These are phyloP conservation scores for Aspergillus pseudonomiae DNA, from an alignment of 2,329 filamentous ascomycete genomes.

Conservation along the genomic window DNA sequence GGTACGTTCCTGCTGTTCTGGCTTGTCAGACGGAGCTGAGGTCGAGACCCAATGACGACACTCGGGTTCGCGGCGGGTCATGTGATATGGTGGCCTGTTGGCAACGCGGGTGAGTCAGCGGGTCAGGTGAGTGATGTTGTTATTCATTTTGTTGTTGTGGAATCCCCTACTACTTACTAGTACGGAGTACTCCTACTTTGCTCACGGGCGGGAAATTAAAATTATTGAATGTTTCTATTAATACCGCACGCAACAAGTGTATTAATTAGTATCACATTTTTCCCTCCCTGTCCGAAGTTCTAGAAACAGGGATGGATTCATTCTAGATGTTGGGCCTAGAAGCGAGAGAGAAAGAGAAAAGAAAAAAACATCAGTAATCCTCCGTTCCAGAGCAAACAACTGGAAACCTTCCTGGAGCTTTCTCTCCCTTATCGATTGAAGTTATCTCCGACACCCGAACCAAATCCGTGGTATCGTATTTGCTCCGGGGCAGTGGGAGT, in stretches of 20 bases:
- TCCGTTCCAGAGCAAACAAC: background rate
- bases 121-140: conserved; percentile 8
- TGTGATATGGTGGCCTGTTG: conserved; percentile 10
- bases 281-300: background rate
- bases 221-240: conserved; percentile 1
- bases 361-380: background rate
- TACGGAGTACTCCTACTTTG: background rate
- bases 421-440: background rate
- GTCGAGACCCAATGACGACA: conserved; percentile 17
- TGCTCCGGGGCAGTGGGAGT: background rate
- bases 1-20: background rate
- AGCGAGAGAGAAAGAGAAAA: background rate
- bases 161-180: background rate
- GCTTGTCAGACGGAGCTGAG: background rate
- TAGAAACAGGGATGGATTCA: background rate
- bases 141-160: background rate
- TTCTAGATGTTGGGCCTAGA: background rate
- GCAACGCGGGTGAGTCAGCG: conserved; percentile 12
- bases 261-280: background rate
- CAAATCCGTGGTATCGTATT: conserved; percentile 1
- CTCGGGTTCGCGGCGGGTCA: conserved; percentile 3
- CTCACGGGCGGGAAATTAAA: background rate
- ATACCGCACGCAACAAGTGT: background rate
- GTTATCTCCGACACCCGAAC: background rate
- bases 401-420: background rate